Evolutionary conservation across 768 basidiomycete genomes (phyloP).

Genomic region (Pulveroboletus frians): DNA sequence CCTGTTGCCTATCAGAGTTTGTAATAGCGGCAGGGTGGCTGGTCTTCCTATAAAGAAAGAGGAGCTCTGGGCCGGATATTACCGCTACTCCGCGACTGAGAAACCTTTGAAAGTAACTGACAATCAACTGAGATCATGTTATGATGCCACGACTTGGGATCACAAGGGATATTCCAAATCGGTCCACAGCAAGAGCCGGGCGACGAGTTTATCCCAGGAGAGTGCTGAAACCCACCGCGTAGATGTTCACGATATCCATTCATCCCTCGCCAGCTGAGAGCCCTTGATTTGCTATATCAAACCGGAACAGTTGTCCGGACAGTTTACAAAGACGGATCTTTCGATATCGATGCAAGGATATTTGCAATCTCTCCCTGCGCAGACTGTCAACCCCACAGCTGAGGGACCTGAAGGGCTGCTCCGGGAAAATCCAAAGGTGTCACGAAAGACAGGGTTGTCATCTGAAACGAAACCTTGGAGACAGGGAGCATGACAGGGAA

Average conservation of each 20-base stretch:
- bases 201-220: not conserved
- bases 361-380: not conserved
- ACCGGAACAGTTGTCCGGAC: not conserved
- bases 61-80: conserved; percentile 1
- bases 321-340: not conserved
- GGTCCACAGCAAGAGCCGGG: not conserved
- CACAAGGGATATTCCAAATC: conserved; percentile 10
- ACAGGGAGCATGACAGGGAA: not conserved
- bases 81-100: conserved; percentile 8
- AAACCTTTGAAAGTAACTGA: conserved; percentile 1
- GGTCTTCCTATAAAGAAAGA: conserved; percentile 6
- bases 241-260: conserved; percentile 1
- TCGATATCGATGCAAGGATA: not conserved
- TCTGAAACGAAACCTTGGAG: not conserved
- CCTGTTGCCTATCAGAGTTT: conserved; percentile 25
- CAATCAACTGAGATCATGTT: conserved; percentile 9
- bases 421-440: not conserved
- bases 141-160: conserved; percentile 9
- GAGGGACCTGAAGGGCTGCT: not conserved
- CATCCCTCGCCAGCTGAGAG: conserved; percentile 2
- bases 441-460: conserved; percentile 3
- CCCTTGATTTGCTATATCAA: not conserved
- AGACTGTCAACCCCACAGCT: not conserved
- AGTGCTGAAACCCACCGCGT: conserved; percentile 1
- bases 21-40: conserved; percentile 9